Base-by-base conservation (phyloP, 2,329 filamentous ascomycete genomes). In the Claviceps lovelessii region DNA sequence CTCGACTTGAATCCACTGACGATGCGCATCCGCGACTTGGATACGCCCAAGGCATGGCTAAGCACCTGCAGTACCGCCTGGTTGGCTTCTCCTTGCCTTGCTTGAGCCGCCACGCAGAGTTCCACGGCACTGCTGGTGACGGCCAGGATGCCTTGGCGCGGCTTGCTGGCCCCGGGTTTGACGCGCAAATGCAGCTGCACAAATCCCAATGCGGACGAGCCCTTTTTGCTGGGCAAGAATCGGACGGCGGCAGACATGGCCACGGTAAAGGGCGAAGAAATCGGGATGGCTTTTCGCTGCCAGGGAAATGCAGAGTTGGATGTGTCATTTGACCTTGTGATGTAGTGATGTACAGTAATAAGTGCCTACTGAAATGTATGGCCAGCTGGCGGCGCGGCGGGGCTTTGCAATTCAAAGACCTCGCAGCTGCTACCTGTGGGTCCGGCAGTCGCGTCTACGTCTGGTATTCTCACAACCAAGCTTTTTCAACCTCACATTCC, bases 41-140 rank as follows among this genome's bases (percentile, higher is more conserved):
- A 77, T 7, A 84, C 70, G 2, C 73, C 72, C 2, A 88, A 72
- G 6, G 75, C 73, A 62, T 80, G 71, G 58, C 83, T 83, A 54
- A 89, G 69, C 5, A 88, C 68, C 42, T 76, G 72, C 51, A 81
- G 69, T 2, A 86, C 80, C 5, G 84, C 84, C 63, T 77, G 78
- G 63, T 88, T 88, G 5, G 85, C 80, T 63, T 86, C 81, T 15
- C 84, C 83, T 15, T 87, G 81, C 57, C 76, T 75, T 11, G 85
- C 75, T 58, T 77, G 81, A 0, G 83, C 84, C 0, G 83, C 70
- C 2, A 88, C 84, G 50, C 81, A 84, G 1, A 89, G 65, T 57
- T 85, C 78, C 49, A 88, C 75, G 2, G 70, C 70, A 7, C 79
- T 73, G 29, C 80, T 74, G 0, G 76, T 75, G 4, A 88, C 67